Conservation (phyloP, 768 basidiomycete species). For the Kwoniella sp. region DNA sequence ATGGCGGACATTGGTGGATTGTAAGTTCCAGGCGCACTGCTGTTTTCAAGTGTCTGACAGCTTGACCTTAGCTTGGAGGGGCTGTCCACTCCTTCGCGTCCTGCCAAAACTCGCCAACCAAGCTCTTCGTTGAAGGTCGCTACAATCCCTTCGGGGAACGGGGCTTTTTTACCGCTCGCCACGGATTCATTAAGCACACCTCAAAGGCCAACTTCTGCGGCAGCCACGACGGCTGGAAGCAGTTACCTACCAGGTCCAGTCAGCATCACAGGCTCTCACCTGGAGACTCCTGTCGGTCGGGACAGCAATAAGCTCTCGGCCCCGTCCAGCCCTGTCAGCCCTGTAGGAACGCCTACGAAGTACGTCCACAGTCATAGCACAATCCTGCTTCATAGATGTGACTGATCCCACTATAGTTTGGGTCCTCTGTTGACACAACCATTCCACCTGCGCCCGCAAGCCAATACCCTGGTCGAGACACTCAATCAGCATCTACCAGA, state of each 20-base stretch:
- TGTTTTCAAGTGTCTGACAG: neutral
- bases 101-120: slow-evolving; percentile 7
- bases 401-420: slow-evolving; percentile 11
- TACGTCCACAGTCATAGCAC: slow-evolving; percentile 1
- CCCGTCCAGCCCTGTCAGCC: slow-evolving; percentile 35
- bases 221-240: slow-evolving; percentile 20
- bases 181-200: too few relatives aligned
- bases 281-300: slow-evolving; percentile 15
- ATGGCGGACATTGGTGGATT: slow-evolving; percentile 46
- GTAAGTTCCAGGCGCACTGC: slow-evolving; percentile 24
- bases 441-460: slow-evolving; percentile 40
- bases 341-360: slow-evolving; percentile 26
- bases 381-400: too few relatives aligned
- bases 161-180: too few relatives aligned
- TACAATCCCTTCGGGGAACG: too few relatives aligned
- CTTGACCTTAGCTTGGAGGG: slow-evolving; percentile 34
- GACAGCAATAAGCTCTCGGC: slow-evolving; percentile 8
- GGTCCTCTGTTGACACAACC: slow-evolving; percentile 31
- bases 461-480: slow-evolving; percentile 49
- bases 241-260: slow-evolving; percentile 34
- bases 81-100: slow-evolving; percentile 36
- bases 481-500: slow-evolving; percentile 50
- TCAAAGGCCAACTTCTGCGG: slow-evolving; percentile 18
- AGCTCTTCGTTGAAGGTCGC: too few relatives aligned
- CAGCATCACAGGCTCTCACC: slow-evolving; percentile 1